phyloP scores from a whole-genome alignment of 2,329 filamentous ascomycete species.

The Aspergillus amoenus region DNA sequence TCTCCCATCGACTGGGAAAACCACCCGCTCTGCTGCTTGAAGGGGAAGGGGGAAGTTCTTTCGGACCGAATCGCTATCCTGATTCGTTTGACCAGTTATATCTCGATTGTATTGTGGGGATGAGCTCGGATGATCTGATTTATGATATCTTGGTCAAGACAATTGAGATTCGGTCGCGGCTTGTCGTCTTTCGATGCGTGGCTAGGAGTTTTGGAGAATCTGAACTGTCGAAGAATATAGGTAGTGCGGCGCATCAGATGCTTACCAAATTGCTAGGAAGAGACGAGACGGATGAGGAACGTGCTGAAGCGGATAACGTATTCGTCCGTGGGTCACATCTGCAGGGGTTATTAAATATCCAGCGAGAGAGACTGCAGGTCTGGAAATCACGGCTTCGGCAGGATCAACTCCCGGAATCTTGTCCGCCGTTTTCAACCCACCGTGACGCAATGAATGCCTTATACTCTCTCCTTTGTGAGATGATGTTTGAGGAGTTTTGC shows the following conservation, averaged over 20 bases:
- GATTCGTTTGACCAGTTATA: constrained; percentile 16
- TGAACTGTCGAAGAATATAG: constrained; percentile 6
- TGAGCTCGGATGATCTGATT: constrained; percentile 21
- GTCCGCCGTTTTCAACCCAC: neutral
- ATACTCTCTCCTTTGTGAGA: constrained; percentile 14
- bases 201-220: constrained; percentile 4
- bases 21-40: constrained; percentile 19
- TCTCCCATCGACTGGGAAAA: constrained; percentile 19
- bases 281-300: neutral
- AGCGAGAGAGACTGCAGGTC: neutral
- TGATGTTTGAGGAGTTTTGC: constrained; percentile 4
- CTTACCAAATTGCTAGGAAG: neutral
- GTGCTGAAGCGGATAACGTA: neutral
- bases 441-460: constrained; percentile 16
- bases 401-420: neutral
- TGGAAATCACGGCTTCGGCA: neutral
- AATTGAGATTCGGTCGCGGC: constrained; percentile 18
- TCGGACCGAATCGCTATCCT: constrained; percentile 10
- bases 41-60: constrained; percentile 13
- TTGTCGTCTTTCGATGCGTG: constrained; percentile 17
- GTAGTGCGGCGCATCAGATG: neutral
- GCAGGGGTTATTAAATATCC: neutral
- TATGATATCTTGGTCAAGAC: constrained; percentile 24
- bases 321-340: neutral
- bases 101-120: constrained; percentile 16